Evolutionary conservation across 208 protist species (phyloP).

Genomic region (Trypanosoma mega): DNA sequence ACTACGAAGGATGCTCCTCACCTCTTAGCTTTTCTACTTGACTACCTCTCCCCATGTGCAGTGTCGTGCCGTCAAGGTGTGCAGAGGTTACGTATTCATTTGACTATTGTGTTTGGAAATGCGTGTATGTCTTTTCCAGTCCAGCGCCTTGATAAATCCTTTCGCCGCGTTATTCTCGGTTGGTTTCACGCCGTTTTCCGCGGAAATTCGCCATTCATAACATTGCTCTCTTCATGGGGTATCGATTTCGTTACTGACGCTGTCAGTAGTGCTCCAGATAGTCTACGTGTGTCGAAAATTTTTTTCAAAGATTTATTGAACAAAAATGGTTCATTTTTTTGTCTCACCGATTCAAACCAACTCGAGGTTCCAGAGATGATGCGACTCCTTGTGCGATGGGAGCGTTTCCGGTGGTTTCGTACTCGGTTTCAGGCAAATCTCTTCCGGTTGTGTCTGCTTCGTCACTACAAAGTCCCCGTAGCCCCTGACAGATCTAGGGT

Average conservation of each 20-base stretch:
- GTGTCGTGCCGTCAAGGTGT: neutral
- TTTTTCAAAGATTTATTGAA: constrained; percentile 11
- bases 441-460: constrained; percentile 23
- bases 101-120: constrained; percentile 26
- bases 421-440: constrained; percentile 20
- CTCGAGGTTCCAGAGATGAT: neutral
- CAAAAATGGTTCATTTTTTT: neutral
- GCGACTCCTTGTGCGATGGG: constrained; percentile 8
- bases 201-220: constrained; percentile 17
- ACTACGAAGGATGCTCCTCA: constrained; percentile 27
- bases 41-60: constrained; percentile 21
- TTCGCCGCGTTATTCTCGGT: constrained; percentile 10
- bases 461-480: constrained; percentile 8
- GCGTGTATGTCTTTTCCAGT: constrained; percentile 5
- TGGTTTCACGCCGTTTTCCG: constrained; percentile 24
- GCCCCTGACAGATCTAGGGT: neutral
- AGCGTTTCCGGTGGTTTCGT: constrained; percentile 33
- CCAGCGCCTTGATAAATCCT: constrained; percentile 2
- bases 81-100: constrained; percentile 3
- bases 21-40: constrained; percentile 22
- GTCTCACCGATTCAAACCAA: neutral
- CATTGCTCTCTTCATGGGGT: constrained; percentile 18
- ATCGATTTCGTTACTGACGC: constrained; percentile 17
- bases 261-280: neutral
- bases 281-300: constrained; percentile 4